phyloP scores from a whole-genome alignment of 2,329 filamentous ascomycete genomes.

The Sphaerulina vaccinii region DNA sequence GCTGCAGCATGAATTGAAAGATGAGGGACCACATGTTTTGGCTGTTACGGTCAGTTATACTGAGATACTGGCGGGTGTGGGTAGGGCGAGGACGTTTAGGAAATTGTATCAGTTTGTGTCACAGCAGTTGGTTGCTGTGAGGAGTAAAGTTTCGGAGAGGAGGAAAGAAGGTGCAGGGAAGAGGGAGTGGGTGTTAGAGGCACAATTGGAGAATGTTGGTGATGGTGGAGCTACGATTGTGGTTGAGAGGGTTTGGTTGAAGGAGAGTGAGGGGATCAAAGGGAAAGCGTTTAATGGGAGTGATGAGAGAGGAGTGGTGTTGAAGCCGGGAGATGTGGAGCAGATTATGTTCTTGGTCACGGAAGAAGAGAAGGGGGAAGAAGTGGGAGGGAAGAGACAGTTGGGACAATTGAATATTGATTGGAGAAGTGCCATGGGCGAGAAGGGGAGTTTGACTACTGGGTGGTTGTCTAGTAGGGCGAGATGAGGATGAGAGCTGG shows the following conservation, averaged over 20 bases:
- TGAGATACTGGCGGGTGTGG: conserved; percentile 63
- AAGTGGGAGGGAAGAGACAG: conserved; percentile 51
- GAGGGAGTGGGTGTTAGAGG: conserved; percentile 73
- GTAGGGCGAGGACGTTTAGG: conserved; percentile 77
- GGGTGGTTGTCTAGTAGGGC: conserved; percentile 57
- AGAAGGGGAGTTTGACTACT: conserved; percentile 81
- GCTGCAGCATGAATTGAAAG: conserved; percentile 82
- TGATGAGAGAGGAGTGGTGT: conserved; percentile 35
- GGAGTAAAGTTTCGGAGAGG: conserved; percentile 75
- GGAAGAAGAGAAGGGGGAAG: conserved; percentile 49
- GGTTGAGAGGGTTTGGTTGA: conserved; percentile 58
- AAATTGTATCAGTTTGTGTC: conserved; percentile 97
- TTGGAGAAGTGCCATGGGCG: conserved; percentile 89
- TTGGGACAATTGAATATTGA: conserved; percentile 82
- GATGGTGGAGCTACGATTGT: conserved; percentile 81
- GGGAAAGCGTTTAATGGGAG: conserved; percentile 36
- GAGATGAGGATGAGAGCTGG: conserved; percentile 13
- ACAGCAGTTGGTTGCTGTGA: conserved; percentile 82
- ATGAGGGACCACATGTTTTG: conserved; percentile 90
- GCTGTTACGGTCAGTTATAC: conserved; percentile 94
- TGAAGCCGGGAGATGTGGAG: conserved; percentile 62
- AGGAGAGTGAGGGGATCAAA: conserved; percentile 31
- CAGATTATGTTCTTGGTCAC: conserved; percentile 65
- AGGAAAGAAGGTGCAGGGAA: conserved; percentile 43
- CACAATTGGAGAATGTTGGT: conserved; percentile 91